phyloP scores from a whole-genome alignment of 352 stramenopile species.

The Thalassiosira hispida region DNA sequence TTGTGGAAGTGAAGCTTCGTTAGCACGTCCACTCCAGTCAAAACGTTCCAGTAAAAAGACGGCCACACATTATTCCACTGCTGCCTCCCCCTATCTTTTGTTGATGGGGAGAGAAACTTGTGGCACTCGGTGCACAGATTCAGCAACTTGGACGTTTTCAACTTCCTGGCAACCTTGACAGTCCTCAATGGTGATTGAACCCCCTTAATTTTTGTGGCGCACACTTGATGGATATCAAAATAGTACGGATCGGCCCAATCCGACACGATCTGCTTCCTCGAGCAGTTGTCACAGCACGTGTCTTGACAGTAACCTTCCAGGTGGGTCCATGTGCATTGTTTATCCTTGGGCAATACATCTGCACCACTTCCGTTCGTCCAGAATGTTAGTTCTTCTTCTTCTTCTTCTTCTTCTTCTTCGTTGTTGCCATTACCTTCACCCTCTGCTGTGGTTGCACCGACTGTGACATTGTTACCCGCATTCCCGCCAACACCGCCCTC shows the following conservation, averaged over 20 bases:
- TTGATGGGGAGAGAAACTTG: not conserved
- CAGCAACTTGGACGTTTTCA: not conserved
- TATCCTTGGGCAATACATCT: not conserved
- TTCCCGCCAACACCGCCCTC: not conserved
- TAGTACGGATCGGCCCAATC: not conserved
- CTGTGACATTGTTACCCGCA: not conserved
- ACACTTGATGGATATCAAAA: not conserved
- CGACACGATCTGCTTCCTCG: not conserved
- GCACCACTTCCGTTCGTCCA: not conserved
- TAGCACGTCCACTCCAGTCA: not conserved
- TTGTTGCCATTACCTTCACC: not conserved
- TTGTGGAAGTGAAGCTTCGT: not conserved
- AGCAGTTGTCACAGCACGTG: not conserved
- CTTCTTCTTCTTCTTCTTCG: not conserved
- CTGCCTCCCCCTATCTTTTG: not conserved
- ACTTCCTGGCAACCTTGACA: not conserved
- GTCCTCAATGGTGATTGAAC: not conserved
- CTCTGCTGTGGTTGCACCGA: not conserved
- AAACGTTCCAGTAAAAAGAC: not conserved
- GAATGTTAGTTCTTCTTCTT: not conserved
- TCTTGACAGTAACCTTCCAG: not conserved
- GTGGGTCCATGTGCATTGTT: not conserved
- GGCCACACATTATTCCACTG: not conserved
- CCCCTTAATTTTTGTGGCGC: not conserved
- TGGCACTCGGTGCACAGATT: not conserved